A percentile compares a stretch with the other conserved stretches of the same genome.
Conservation (phyloP, 2,329 filamentous ascomycete species). For the Scedosporium boydii region DNA sequence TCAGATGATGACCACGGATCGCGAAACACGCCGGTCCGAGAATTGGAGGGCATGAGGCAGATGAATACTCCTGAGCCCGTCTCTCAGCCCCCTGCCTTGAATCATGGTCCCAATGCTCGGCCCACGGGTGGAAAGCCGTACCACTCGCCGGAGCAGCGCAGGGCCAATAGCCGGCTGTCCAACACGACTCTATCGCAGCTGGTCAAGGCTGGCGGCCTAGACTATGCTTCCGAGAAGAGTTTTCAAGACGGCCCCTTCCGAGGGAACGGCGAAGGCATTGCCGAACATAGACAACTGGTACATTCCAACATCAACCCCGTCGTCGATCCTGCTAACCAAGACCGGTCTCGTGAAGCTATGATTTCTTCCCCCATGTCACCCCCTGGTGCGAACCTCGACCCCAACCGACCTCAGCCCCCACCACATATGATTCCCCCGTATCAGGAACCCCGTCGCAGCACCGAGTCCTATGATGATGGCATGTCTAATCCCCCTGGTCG, state of each 20-base stretch:
- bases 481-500: neutral
- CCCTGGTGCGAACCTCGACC: conserved; percentile 9
- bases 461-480: neutral
- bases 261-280: conserved; percentile 18
- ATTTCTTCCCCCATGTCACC: conserved; percentile 24
- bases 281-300: conserved; percentile 36
- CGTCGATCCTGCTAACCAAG: conserved; percentile 44
- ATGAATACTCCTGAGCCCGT: conserved; percentile 68
- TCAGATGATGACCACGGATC: conserved; percentile 45
- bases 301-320: conserved; percentile 38
- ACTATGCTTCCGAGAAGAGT: neutral
- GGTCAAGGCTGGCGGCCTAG: conserved; percentile 38
- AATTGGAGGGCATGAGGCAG: conserved; percentile 43
- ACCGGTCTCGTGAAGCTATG: conserved; percentile 44
- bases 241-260: neutral
- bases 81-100: conserved; percentile 66
- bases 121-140: conserved; percentile 58
- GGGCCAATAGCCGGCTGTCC: conserved; percentile 77
- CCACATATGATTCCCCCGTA: neutral
- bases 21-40: conserved; percentile 29
- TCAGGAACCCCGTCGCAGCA: neutral
- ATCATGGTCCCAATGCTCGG: conserved; percentile 61
- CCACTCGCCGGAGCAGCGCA: conserved; percentile 67
- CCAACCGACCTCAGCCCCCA: neutral
- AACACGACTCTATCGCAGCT: conserved; percentile 72